phyloP scores from a whole-genome alignment of 73 alveolate species.

The Urostyla sp. region DNA sequence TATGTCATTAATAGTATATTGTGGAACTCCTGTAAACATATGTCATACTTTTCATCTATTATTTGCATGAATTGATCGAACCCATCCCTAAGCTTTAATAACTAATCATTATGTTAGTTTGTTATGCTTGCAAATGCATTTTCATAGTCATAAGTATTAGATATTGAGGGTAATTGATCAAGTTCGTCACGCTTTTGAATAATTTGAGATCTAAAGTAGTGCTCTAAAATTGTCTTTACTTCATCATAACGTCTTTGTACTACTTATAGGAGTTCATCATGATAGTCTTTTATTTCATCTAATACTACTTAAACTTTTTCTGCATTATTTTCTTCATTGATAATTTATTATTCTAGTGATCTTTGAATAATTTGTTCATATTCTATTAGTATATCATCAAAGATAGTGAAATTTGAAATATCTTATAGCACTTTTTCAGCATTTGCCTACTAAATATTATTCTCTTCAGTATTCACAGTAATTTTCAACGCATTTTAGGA shows the following conservation, averaged over 20 bases:
- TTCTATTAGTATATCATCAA: conserved; percentile 65
- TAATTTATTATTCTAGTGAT: no score
- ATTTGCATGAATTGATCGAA: conserved; percentile 16
- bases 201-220: conserved; percentile 25
- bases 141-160: conserved; percentile 9
- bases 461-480: neutral
- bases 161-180: neutral
- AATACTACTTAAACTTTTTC: neutral
- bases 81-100: conserved; percentile 15
- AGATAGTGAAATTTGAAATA: conserved; percentile 51
- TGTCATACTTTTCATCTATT: conserved; percentile 42
- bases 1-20: no score
- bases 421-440: conserved; percentile 59
- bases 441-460: conserved; percentile 19
- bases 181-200: conserved; percentile 42
- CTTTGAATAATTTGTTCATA: conserved; percentile 24
- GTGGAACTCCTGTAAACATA: no score
- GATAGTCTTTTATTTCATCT: conserved; percentile 42
- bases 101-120: conserved; percentile 32
- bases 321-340: no score
- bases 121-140: conserved; percentile 55
- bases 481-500: neutral
- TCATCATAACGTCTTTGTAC: conserved; percentile 61
- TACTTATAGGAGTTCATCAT: conserved; percentile 20
- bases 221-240: conserved; percentile 55